Base-by-base conservation (phyloP, 805 yeast species). In the Starmerella sirachaensis region DNA sequence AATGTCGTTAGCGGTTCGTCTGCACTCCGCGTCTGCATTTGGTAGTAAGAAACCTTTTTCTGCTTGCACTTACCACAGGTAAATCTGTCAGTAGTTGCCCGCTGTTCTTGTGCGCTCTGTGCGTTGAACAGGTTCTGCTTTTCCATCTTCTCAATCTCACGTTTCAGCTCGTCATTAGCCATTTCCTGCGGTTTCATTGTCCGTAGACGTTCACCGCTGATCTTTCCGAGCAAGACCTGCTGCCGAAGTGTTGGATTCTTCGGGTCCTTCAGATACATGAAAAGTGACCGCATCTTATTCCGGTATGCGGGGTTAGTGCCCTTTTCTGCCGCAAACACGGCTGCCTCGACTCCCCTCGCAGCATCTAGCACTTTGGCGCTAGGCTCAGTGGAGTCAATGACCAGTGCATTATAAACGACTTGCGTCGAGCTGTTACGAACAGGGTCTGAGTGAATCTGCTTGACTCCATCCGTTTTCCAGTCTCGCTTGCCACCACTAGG, bases 1-100 rank as follows among this genome's bases (percentile, higher is more conserved):
- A 91, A 91, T 1, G 98, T 91, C 6, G 98, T 91, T 54, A 91
- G 71, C 42, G 98, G 98, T 62, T 91, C 98, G 73, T 91, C 98
- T 14, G 98, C 98, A 41, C 94, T 82, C 62, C 98, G 71, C 23
- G 98, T 91, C 67, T 91, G 98, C 78, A 91, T 72, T 64, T 91
- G 98, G 61, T 86, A 88, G 60, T 91, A 91, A 51, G 93, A 80
- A 29, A 91, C 98, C 66, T 84, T 85, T 69, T 86, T 85, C 59
- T 85, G 88, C 62, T 88, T 91, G 72, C 98, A 91, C 60, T 88
- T 91, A 35, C 97, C 96, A 63, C 98, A 91, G 1, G 93, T 79
- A 60, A 91, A 91, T 59, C 97, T 70, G 59, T 88, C 97, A 6
- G 98, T 91, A 26, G 84, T 85, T 1, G 97, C 94, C 52, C 96